Conservation (phyloP, 78 protist genomes). For the Dictyostelium discoideum region dicty_2.7 NC_007091.3:3860501-3861000, state of each 20-base stretch:
- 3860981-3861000: background rate
- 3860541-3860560: background rate
- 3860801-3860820: background rate
- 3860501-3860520: background rate
- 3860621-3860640: background rate
- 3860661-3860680: background rate
- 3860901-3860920: background rate
- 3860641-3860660: background rate
- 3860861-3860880: background rate
- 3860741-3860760: background rate
- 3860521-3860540: background rate
- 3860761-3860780: background rate
- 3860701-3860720: background rate
- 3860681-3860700: constrained; percentile 1
- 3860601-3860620: background rate
- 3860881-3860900: background rate
- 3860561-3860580: background rate
- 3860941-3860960: background rate
- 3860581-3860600: background rate
- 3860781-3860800: background rate
- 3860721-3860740: background rate
- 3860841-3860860: background rate
- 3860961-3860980: background rate
- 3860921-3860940: background rate
- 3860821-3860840: background rate